Evolutionary conservation across 257 asterid species (phyloP), one percentile per base, ranked within the genome.

Genomic region (Scutellaria barbata): DNA sequence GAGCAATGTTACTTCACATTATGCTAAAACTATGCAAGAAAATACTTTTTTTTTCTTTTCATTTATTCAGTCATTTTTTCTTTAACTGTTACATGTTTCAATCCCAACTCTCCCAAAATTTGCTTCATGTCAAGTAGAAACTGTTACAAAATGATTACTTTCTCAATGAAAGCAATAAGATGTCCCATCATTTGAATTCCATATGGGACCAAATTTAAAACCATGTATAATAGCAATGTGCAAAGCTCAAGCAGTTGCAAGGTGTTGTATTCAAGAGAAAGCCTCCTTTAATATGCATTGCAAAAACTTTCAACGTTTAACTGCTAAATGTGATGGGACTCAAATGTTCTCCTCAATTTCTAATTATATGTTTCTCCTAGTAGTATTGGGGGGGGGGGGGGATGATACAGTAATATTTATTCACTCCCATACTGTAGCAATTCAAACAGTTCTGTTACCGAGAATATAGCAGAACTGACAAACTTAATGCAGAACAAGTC

Each of bases 291-390:
- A 30, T 55, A 75, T 52, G 54, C 33, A 37, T 67, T 33, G 18
- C 56, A 47, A 37, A 59, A 65, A 11, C 8, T 56, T 72, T 57
- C 63, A 63, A 68, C 17, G 73, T 60, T n/a, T 69, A 42, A 46
- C 20, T 14, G 48, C 56, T 46, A 67, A 47, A 63, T 42, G 33
- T 20, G 54, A 52, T 13, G 61, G 35, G 60, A 63, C 5, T 47
- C 35, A 39, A 9, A 6, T 10, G 8, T 57, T 22, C 46, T 60
- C 11, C 42, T 37, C n/a, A 33, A 33, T 13, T 8, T 14, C 10
- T 7, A 46, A 45, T 2, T 55, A 48, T 39, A 33, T 37, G 61
- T 63, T 63, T 14, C 13, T 6, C 60, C 37, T 48, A 37, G 35
- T 33, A 53, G 46, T 13, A 41, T 8, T 16, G 1, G 46, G 63